Percentiles rank a stretch among this genome's conserved stretches.
Evolutionary conservation across 306 rosid species (phyloP).

Genomic region (Malus sylvestris): DNA sequence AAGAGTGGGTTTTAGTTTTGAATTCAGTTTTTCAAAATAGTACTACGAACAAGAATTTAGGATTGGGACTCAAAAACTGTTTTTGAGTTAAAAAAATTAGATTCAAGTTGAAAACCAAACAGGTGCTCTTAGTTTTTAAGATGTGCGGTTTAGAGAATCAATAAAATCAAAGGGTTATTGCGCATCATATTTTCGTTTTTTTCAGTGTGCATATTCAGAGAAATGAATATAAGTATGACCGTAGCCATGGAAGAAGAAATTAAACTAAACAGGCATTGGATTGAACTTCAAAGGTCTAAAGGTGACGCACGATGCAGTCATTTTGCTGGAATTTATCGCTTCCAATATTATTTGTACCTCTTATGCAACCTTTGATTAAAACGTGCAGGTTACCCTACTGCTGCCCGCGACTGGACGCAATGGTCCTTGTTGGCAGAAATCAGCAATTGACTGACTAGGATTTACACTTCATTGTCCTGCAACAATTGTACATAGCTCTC

Average conservation of each 20-base stretch:
- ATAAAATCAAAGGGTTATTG: no score
- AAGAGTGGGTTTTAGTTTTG: no score
- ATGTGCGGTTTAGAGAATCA: no score
- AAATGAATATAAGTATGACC: neutral
- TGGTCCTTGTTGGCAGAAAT: neutral
- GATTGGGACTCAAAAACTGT: no score
- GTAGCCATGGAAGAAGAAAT: neutral
- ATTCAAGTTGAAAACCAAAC: no score
- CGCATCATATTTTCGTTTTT: neutral
- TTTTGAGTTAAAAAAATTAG: no score
- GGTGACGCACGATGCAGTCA: neutral
- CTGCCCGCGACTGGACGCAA: neutral
- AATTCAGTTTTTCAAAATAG: no score
- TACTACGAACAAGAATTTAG: no score
- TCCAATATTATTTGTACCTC: neutral
- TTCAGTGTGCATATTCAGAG: neutral
- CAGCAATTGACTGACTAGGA: neutral
- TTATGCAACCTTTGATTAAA: neutral
- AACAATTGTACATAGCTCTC: neutral
- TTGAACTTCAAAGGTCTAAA: neutral
- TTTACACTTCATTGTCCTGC: neutral
- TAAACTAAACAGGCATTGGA: neutral
- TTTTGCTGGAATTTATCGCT: neutral
- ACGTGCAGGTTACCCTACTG: neutral
- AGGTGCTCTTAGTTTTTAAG: no score